These are phyloP conservation scores for Pythium inflatum DNA, from an alignment of 352 stramenopile species.

Conservation along the genomic window DNA sequence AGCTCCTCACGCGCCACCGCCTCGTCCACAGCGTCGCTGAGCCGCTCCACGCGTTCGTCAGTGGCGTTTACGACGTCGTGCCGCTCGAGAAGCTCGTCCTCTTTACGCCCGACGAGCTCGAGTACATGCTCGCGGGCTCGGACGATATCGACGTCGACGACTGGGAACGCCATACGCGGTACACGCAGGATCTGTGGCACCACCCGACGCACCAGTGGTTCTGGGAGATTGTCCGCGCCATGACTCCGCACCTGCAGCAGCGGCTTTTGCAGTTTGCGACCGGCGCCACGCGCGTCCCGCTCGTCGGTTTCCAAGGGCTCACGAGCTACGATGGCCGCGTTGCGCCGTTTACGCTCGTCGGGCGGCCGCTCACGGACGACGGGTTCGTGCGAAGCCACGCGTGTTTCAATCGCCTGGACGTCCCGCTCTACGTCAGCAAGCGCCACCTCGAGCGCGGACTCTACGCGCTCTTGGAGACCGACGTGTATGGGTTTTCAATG, in stretches of 20 bases:
- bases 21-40: slow-evolving; percentile 60
- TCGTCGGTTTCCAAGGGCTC: slow-evolving; percentile 69
- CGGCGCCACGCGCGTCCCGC: slow-evolving; percentile 74
- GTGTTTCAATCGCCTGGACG: slow-evolving; percentile 88
- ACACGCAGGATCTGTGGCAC: slow-evolving; percentile 52
- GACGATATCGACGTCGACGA: slow-evolving; percentile 96
- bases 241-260: slow-evolving; percentile 76
- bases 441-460: slow-evolving; percentile 65
- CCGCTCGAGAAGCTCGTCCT: slow-evolving; percentile 93
- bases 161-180: slow-evolving; percentile 91
- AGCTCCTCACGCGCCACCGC: slow-evolving; percentile 70
- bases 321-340: slow-evolving; percentile 83
- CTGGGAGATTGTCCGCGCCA: slow-evolving; percentile 95
- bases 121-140: slow-evolving; percentile 96
- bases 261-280: slow-evolving; percentile 84
- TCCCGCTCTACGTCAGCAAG: slow-evolving; percentile 92
- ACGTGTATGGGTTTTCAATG: slow-evolving; percentile 63
- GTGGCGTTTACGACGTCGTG: slow-evolving; percentile 96
- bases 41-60: slow-evolving; percentile 74
- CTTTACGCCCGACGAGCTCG: slow-evolving; percentile 97
- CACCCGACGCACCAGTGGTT: slow-evolving; percentile 84
- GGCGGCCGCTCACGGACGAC: slow-evolving; percentile 36
- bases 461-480: slow-evolving; percentile 51
- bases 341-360: slow-evolving; percentile 77
- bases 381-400: slow-evolving; percentile 50